Evolutionary conservation across 805 yeast genomes (phyloP), one percentile per base, ranked within the genome.

Genomic region (Lachancea quebecensis): DNA sequence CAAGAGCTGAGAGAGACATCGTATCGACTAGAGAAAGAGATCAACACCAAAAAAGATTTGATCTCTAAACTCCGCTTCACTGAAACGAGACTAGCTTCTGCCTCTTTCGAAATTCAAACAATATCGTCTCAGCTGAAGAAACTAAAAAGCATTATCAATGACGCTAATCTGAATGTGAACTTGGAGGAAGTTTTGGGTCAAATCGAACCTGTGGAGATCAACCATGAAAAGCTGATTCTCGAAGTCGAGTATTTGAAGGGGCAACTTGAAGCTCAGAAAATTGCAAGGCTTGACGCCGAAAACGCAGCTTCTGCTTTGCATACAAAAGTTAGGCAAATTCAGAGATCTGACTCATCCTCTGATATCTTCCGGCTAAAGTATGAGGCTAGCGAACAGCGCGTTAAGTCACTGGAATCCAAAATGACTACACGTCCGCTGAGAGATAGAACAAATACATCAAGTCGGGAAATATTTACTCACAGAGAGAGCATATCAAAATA

Each of bases 41-140:
- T 64, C 9, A 66, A 65, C 28, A 70, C 65, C 16, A 69, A 67
- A 38, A 59, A 69, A 54, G 60, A 74, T 64, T 59, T 82, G 37
- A 65, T 70, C 18, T 79, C 82, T 38, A 87, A 82, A 48, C 56
- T 82, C 42, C 71, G 73, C 29, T 65, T 82, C 53, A 62, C 85
- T 11, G 83, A 81, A 51, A 75, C 81, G 1, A 72, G 85, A 53
- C 59, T 80, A n/a, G 81, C 83, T 2, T 71, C 82, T n/a, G 82
- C 79, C 41, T 71, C 81, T 6, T 76, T 77, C 50, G 83, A 79
- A 44, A 76, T 73, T 48, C 79, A 75, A 55, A 75, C 66, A 41
- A 56, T 71, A 49, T 69, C 64, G 38, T 71, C 74, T 10, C 72
- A 71, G 37, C 43, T 77, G 4, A 65, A 66, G 29, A 71, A 67